Percentiles rank a stretch among this genome's conserved stretches.
phyloP scores from a whole-genome alignment of 176 grass and related monocot species.

The Otatea glauca region DNA sequence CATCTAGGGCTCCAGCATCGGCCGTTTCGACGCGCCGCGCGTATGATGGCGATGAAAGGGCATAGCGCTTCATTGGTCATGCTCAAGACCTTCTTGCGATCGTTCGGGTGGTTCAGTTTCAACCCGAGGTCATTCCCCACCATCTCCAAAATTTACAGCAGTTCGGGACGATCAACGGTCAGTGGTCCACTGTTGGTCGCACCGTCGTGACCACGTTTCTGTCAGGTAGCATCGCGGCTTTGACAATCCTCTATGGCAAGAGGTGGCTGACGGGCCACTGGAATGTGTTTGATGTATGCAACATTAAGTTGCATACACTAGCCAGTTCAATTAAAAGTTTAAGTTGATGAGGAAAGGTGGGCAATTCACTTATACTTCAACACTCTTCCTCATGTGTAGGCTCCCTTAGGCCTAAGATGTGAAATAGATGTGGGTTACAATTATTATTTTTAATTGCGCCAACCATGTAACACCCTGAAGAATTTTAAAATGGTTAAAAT shows the following conservation, averaged over 20 bases:
- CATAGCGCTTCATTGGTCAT: slow-evolving; percentile 45
- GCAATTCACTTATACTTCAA: too few relatives aligned
- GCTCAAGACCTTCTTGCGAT: slow-evolving; percentile 42
- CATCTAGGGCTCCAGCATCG: slow-evolving; percentile 45
- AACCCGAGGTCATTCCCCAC: slow-evolving; percentile 41
- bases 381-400: too few relatives aligned
- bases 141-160: slow-evolving; percentile 38
- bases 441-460: too few relatives aligned
- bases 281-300: slow-evolving; percentile 45
- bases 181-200: slow-evolving; percentile 48
- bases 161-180: slow-evolving; percentile 36
- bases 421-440: too few relatives aligned
- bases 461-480: too few relatives aligned
- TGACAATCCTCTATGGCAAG: slow-evolving; percentile 45
- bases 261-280: slow-evolving; percentile 27
- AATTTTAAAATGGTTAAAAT: too few relatives aligned
- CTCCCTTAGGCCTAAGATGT: too few relatives aligned
- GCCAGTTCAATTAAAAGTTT: too few relatives aligned
- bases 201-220: slow-evolving; percentile 47
- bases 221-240: slow-evolving; percentile 11
- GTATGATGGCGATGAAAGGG: slow-evolving; percentile 17
- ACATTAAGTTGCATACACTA: neutral
- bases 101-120: slow-evolving; percentile 52
- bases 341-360: too few relatives aligned
- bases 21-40: slow-evolving; percentile 37